Evolutionary conservation across 257 asterid species (phyloP).

Genomic region (Linderniella brevidens): DNA sequence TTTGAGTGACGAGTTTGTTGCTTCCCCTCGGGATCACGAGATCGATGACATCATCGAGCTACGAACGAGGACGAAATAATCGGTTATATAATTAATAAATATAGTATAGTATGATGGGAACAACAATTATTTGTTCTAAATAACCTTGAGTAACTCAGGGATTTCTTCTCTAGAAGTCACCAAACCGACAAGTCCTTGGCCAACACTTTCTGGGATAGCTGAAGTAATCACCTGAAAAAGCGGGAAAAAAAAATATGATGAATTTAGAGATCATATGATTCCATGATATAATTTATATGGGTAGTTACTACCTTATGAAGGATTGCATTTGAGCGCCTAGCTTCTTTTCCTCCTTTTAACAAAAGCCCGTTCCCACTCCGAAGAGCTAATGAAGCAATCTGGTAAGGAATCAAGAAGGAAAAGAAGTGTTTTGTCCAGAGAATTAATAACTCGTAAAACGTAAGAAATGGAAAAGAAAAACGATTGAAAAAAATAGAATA

Average conservation of each 20-base stretch:
- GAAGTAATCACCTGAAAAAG: conserved; percentile 43
- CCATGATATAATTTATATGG: background rate
- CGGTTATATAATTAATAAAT: conserved; percentile 5
- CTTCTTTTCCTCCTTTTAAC: conserved; percentile 85
- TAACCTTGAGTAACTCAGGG: conserved; percentile 72
- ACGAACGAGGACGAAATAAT: conserved; percentile 14
- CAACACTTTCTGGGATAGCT: conserved; percentile 56
- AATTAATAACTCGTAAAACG: no score
- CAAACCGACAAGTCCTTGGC: conserved; percentile 58
- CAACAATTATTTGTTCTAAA: conserved; percentile 2
- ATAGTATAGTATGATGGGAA: conserved; percentile 1
- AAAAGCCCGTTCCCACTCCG: conserved; percentile 82
- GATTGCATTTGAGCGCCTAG: conserved; percentile 52
- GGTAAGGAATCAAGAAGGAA: conserved; percentile 1
- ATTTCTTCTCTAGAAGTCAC: conserved; percentile 76
- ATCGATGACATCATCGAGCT: conserved; percentile 85
- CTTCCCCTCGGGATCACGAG: conserved; percentile 92
- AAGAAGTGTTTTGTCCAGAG: background rate
- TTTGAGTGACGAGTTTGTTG: conserved; percentile 62
- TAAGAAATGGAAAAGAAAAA: background rate
- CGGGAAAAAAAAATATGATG: conserved; percentile 9
- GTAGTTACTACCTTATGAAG: conserved; percentile 42
- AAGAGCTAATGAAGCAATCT: conserved; percentile 77
- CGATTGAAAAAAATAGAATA: background rate
- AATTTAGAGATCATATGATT: background rate